Percentiles rank a stretch among this genome's conserved stretches.
Evolutionary conservation across 2,329 filamentous ascomycete species (phyloP).

Genomic region (Aureobasidium leucospermi): DNA sequence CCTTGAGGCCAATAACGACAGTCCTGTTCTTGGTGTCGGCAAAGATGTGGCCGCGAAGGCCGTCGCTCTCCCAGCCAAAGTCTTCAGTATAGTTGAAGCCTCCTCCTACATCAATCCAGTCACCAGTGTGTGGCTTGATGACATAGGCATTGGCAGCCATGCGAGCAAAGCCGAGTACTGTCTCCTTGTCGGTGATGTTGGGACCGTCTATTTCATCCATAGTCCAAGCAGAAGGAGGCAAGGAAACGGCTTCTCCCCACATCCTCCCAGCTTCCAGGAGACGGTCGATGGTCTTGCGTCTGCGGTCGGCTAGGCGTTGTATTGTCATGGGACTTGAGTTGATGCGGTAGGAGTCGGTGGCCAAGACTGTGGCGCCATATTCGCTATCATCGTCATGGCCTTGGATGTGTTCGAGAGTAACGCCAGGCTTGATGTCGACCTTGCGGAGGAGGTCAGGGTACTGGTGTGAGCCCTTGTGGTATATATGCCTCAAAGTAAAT

Average conservation of each 20-base stretch:
- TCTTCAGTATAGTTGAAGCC: slow-evolving; percentile 79
- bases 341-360: slow-evolving; percentile 39
- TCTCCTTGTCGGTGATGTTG: slow-evolving; percentile 77
- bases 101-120: slow-evolving; percentile 76
- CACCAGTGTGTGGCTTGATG: slow-evolving; percentile 57
- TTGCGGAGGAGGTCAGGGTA: slow-evolving; percentile 72
- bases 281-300: slow-evolving; percentile 67
- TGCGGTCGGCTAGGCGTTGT: slow-evolving; percentile 72
- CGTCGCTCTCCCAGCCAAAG: slow-evolving; percentile 89
- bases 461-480: slow-evolving; percentile 78
- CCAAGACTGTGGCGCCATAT: not conserved
- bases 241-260: slow-evolving; percentile 57
- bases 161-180: slow-evolving; percentile 72
- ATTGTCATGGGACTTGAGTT: slow-evolving; percentile 63
- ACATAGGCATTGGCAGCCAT: slow-evolving; percentile 92
- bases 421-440: slow-evolving; percentile 52
- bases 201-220: slow-evolving; percentile 71
- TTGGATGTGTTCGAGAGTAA: not conserved
- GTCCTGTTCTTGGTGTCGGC: slow-evolving; percentile 79
- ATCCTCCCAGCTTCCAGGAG: slow-evolving; percentile 67
- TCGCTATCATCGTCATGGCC: not conserved
- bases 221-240: slow-evolving; percentile 73
- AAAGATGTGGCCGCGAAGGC: slow-evolving; percentile 86
- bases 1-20: slow-evolving; percentile 86
- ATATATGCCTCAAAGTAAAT: slow-evolving; percentile 72